phyloP scores from a whole-genome alignment of 2,329 filamentous ascomycete species.

The Paecilomyces sp. region DNA sequence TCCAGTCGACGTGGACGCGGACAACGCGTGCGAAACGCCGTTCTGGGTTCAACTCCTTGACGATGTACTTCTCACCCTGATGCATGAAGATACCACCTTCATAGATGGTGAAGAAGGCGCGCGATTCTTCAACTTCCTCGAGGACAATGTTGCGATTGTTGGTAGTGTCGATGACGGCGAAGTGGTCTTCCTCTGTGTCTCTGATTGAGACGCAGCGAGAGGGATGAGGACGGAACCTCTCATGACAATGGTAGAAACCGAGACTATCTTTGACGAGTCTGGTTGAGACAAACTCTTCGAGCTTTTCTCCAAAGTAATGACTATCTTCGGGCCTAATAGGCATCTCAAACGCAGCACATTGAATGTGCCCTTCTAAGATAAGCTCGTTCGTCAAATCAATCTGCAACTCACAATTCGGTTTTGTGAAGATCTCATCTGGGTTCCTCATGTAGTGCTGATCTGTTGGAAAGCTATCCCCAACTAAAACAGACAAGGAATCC shows the following conservation, averaged over 20 bases:
- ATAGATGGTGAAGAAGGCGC: slow-evolving; percentile 94
- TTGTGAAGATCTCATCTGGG: slow-evolving; percentile 82
- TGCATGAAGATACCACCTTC: slow-evolving; percentile 96
- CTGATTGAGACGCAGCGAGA: slow-evolving; percentile 80
- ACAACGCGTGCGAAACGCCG: slow-evolving; percentile 79
- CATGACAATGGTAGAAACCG: slow-evolving; percentile 85
- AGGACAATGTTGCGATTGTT: slow-evolving; percentile 76
- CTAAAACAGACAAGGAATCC: slow-evolving; percentile 81
- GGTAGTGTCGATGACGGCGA: slow-evolving; percentile 81
- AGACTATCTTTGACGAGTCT: slow-evolving; percentile 65
- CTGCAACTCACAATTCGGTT: slow-evolving; percentile 80
- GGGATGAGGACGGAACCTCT: slow-evolving; percentile 77
- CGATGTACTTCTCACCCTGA: slow-evolving; percentile 86
- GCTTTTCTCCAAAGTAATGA: slow-evolving; percentile 69
- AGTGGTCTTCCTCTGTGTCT: slow-evolving; percentile 85
- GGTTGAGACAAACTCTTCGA: slow-evolving; percentile 64
- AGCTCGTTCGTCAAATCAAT: slow-evolving; percentile 90
- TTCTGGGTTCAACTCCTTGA: slow-evolving; percentile 80
- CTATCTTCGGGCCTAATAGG: slow-evolving; percentile 74
- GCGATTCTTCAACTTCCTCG: slow-evolving; percentile 90
- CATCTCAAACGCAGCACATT: slow-evolving; percentile 94
- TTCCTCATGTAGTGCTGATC: slow-evolving; percentile 98
- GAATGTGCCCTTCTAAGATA: slow-evolving; percentile 85
- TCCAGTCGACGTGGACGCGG: slow-evolving; percentile 89
- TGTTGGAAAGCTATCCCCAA: slow-evolving; percentile 82